phyloP scores from a whole-genome alignment of 169 alveolate genomes.

The Babesia ovis region DNA sequence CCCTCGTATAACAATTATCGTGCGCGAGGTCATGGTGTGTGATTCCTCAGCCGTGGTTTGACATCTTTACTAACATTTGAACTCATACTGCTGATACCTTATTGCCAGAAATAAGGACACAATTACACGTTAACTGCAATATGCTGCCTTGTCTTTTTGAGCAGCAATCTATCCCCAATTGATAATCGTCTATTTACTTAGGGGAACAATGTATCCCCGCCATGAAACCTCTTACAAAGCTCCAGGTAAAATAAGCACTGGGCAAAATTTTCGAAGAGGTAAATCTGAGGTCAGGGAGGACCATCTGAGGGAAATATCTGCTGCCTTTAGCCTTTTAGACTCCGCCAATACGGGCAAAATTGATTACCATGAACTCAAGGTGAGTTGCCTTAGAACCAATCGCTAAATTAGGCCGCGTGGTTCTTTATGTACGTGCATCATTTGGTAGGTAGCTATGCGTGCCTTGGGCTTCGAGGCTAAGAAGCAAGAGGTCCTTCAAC shows the following conservation, averaged over 20 bases:
- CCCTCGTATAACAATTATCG: not conserved
- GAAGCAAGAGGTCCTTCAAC: constrained; percentile 91
- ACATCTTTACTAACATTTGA: not conserved
- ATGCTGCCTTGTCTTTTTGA: not conserved
- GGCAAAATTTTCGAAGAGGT: constrained; percentile 58
- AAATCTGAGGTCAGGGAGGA: constrained; percentile 71
- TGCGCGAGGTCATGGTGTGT: constrained; percentile 13
- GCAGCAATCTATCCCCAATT: not conserved
- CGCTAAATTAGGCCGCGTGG: too few species aligned
- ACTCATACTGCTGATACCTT: not conserved
- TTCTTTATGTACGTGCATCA: not conserved
- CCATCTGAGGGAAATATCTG: constrained; percentile 90
- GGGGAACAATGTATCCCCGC: constrained; percentile 35
- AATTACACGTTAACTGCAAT: not conserved
- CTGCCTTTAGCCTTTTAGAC: constrained; percentile 98
- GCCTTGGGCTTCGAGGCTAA: constrained; percentile 97
- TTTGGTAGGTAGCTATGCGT: constrained; percentile 94
- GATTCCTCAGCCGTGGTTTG: constrained; percentile 2
- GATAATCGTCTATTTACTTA: not conserved
- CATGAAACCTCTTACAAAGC: constrained; percentile 34
- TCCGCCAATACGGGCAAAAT: constrained; percentile 95
- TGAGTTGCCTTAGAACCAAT: constrained; percentile 19
- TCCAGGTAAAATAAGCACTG: constrained; percentile 17
- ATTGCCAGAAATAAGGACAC: not conserved
- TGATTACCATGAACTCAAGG: constrained; percentile 96